Base-by-base conservation (phyloP, 1,139 yeast genomes). In the Scheffersomyces illinoinensis region DNA sequence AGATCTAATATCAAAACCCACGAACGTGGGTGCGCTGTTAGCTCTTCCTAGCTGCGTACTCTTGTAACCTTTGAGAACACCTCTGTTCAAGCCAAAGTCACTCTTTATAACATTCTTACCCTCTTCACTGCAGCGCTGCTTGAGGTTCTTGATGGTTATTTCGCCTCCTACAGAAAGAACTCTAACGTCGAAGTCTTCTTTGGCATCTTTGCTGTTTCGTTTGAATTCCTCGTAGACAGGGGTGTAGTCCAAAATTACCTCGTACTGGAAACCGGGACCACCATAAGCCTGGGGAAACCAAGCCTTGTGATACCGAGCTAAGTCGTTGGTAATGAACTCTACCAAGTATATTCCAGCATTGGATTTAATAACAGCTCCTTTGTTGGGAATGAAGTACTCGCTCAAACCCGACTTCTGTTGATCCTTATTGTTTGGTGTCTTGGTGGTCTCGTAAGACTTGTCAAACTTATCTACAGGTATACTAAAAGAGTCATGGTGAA, bases 401-500 rank as follows among this genome's bases (percentile, higher is more conserved):
- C 69, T 59, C 0, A 81, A 79, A 0, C 70, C 72, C 4, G 64
- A 63, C 46, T 64, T 63, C 3, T 67, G 66, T 1, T 66, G 66
- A 57, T 69, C 67, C 5, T 58, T 56, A 24, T 66, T 59, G 57
- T 75, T 70, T 6, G 70, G 68, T 10, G 52, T 47, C 55, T 61
- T 58, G 1, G 76, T 71, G 0, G 83, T 76, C 0, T 67, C 53
- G 26, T 57, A 67, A 0, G 68, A 61, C 60, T 81, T 80, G 1
- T 69, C 71, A 64, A 78, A 79, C 7, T 67, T 75, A 69, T 95
- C 98, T 12, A 78, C 71, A 0, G 96, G 96, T 39, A 90, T 71
- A 2, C 88, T 74, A 72, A 93, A 93, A 0, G 91, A 85, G 5
- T 90, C 96, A 72, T 95, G 98, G 69, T 85, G 85, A 54, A 92